These are phyloP conservation scores for Calonectria montana DNA, from an alignment of 2,329 filamentous ascomycete genomes.

Conservation along the genomic window DNA sequence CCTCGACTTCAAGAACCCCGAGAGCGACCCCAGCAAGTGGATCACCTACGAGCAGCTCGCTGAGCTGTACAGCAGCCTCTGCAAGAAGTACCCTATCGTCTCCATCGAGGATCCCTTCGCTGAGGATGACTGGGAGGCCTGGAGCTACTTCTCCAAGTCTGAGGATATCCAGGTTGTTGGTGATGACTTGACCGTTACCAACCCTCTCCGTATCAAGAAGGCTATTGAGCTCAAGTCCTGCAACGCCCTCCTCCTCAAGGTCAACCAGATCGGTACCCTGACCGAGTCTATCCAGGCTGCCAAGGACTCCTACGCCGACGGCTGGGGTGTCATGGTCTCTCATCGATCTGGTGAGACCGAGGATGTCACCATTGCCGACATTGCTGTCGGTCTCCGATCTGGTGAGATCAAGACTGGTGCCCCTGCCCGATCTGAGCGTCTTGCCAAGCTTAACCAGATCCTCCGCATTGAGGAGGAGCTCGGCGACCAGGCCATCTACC, in stretches of 20 bases:
- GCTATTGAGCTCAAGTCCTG: slow-evolving; percentile 99
- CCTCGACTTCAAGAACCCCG: slow-evolving; percentile 99
- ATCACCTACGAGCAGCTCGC: slow-evolving; percentile 98
- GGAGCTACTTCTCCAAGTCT: slow-evolving; percentile 99
- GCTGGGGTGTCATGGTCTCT: slow-evolving; percentile 99
- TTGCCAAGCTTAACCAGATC: slow-evolving; percentile 99
- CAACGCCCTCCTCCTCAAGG: slow-evolving; percentile 98
- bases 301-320: slow-evolving; percentile 96
- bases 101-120: slow-evolving; percentile 99
- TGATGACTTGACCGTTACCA: slow-evolving; percentile 99
- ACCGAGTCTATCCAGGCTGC: slow-evolving; percentile 99
- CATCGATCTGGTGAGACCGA: slow-evolving; percentile 99
- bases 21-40: slow-evolving; percentile 96
- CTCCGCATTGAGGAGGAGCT: slow-evolving; percentile 99
- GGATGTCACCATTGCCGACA: slow-evolving; percentile 99
- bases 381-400: slow-evolving; percentile 94
- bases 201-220: slow-evolving; percentile 99
- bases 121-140: slow-evolving; percentile 99
- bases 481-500: slow-evolving; percentile 89
- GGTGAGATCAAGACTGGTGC: slow-evolving; percentile 99
- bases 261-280: slow-evolving; percentile 99
- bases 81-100: slow-evolving; percentile 97
- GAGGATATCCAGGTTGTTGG: slow-evolving; percentile 98
- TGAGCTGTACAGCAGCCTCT: slow-evolving; percentile 86
- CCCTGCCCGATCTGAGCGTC: slow-evolving; percentile 94